Evolutionary conservation across 1,284 basidiomycete species (phyloP).

Genomic region (Pterula multifida): DNA sequence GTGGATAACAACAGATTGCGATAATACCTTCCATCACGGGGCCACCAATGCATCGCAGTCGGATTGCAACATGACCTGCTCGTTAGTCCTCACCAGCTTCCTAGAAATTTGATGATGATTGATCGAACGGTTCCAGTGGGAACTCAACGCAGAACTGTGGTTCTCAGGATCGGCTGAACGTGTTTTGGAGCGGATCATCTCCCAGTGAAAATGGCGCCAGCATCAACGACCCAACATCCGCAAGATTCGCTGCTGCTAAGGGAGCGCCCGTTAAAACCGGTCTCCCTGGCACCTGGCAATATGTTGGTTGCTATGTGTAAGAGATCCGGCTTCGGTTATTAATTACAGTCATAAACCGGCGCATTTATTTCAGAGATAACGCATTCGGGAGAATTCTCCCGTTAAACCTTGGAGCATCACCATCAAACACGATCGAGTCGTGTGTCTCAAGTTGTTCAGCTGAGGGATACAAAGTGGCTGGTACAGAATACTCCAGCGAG

Average conservation of each 20-base stretch:
- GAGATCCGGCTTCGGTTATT: too few relatives aligned
- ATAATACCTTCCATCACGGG: slow-evolving; percentile 37
- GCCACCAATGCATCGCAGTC: slow-evolving; percentile 30
- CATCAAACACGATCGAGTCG: slow-evolving; percentile 23
- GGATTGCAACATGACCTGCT: slow-evolving; percentile 53
- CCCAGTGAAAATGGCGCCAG: slow-evolving; percentile 39
- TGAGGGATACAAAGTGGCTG: slow-evolving; percentile 25
- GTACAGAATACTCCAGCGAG: slow-evolving; percentile 28
- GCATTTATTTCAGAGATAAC: slow-evolving; percentile 22
- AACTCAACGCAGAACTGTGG: slow-evolving; percentile 49
- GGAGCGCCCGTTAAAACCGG: slow-evolving; percentile 31
- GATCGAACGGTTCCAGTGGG: slow-evolving; percentile 18
- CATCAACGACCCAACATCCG: too few relatives aligned
- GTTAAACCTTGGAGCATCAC: slow-evolving; percentile 20
- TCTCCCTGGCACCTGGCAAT: slow-evolving; percentile 17
- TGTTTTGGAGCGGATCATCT: slow-evolving; percentile 50
- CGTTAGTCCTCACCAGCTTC: slow-evolving; percentile 8
- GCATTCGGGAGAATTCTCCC: slow-evolving; percentile 24
- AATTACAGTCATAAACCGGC: too few relatives aligned
- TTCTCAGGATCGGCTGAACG: slow-evolving; percentile 42
- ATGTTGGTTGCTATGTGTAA: slow-evolving; percentile 47
- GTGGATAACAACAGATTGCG: slow-evolving; percentile 37
- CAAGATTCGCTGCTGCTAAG: too few relatives aligned
- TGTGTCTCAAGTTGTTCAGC: slow-evolving; percentile 23
- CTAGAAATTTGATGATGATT: background rate